Evolutionary conservation across 2,329 filamentous ascomycete genomes (phyloP).

Genomic region (Metarhizium humberi): DNA sequence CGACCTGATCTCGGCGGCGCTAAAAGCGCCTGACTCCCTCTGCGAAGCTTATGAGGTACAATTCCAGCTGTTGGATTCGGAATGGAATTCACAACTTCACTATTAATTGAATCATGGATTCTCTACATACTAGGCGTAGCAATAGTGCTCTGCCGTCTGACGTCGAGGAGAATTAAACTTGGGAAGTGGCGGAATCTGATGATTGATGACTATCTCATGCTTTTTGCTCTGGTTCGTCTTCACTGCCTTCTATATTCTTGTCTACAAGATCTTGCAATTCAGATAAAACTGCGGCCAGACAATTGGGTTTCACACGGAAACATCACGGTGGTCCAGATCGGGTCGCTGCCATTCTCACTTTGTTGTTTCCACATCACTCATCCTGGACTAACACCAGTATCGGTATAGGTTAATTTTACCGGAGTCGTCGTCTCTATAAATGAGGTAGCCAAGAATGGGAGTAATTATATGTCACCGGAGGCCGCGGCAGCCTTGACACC

Average conservation of each 20-base stretch:
- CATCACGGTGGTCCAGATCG: background rate
- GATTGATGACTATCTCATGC: conserved; percentile 49
- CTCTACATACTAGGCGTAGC: conserved; percentile 18
- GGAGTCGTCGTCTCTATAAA: conserved; percentile 32
- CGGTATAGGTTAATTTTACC: conserved; percentile 15
- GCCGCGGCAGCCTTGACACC: conserved; percentile 32
- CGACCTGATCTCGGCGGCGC: background rate
- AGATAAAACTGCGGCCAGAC: too few species aligned
- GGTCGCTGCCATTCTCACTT: too few species aligned
- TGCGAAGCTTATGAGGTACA: background rate
- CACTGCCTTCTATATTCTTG: background rate
- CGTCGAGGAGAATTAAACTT: conserved; percentile 26
- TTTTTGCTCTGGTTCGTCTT: conserved; percentile 31
- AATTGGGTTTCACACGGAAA: background rate
- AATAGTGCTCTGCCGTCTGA: conserved; percentile 16
- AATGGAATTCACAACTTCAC: conserved; percentile 17
- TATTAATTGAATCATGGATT: conserved; percentile 21
- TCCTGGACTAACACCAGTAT: background rate
- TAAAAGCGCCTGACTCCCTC: background rate
- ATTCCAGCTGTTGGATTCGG: background rate
- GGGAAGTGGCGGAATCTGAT: conserved; percentile 38
- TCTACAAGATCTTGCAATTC: background rate
- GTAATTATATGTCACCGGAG: conserved; percentile 32
- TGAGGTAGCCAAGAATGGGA: conserved; percentile 32
- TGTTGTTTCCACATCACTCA: too few species aligned